These are phyloP conservation scores for Phoma sp. DNA, from an alignment of 2,329 filamentous ascomycete species.

Conservation along the genomic window DNA sequence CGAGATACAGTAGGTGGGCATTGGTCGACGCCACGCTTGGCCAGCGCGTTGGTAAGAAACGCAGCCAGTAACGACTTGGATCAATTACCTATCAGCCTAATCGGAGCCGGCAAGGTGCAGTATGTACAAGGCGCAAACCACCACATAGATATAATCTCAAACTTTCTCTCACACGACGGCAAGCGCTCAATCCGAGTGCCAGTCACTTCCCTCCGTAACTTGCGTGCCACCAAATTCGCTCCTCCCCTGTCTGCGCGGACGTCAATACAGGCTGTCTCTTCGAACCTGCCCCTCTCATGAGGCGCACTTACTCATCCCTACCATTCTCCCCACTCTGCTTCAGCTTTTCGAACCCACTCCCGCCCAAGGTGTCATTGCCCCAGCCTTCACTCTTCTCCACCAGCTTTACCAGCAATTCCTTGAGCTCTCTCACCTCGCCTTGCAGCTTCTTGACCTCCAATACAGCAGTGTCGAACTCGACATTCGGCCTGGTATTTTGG, in stretches of 20 bases:
- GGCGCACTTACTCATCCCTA: slow-evolving; percentile 20
- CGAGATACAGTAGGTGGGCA: no score
- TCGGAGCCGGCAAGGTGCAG: no score
- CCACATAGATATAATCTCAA: no score
- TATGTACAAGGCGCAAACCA: no score
- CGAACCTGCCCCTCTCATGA: not conserved
- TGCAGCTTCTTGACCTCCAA: slow-evolving; percentile 62
- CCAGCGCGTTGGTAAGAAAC: no score
- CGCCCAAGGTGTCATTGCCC: slow-evolving; percentile 41
- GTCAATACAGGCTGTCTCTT: not conserved
- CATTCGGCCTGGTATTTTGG: slow-evolving; percentile 75
- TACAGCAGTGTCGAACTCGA: slow-evolving; percentile 79
- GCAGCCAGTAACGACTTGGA: no score
- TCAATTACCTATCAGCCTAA: no score
- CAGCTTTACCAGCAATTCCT: slow-evolving; percentile 44
- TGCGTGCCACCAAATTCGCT: slow-evolving; percentile 33
- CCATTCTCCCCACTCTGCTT: slow-evolving; percentile 34
- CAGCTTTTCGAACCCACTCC: slow-evolving; percentile 33
- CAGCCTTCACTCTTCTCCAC: slow-evolving; percentile 30
- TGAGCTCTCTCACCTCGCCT: slow-evolving; percentile 54
- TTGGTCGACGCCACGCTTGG: no score
- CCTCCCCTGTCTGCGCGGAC: slow-evolving; percentile 1
- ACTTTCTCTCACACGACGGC: not conserved
- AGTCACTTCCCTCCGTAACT: slow-evolving; percentile 22
- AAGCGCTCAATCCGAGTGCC: slow-evolving; percentile 20